Evolutionary conservation across 306 rosid genomes (phyloP), one percentile per base, ranked within the genome.

Genomic region (Sphenostylis stenocarpa): DNA sequence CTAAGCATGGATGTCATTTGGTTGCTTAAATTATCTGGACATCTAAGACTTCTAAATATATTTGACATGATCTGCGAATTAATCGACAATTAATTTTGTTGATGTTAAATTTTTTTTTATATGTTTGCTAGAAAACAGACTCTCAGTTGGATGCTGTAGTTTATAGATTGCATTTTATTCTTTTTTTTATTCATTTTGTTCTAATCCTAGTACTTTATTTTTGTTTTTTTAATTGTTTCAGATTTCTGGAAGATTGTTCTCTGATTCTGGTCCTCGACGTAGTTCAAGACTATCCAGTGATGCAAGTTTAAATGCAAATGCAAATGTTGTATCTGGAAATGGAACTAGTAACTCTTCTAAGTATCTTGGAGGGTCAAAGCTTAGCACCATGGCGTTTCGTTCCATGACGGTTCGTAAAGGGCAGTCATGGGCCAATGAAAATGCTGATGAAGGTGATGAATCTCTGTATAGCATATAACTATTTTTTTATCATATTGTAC

Each of bases 221-320:
- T 65, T n/a, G 7, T 0, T 20, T 41, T 12, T 23, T 21, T 44
- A 63, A 17, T 49, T 71, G 38, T 57, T 49, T 43, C 84, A 85
- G 88, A 92, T 95, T 81, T 95, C 98, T 70, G 96, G 98, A 75
- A 90, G 96, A 77, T 87, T 90, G 82, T 92, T 93, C 80, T 86
- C 93, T 80, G 98, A 95, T 89, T 92, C 98, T 83, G 97, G 92
- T 70, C 93, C 89, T 57, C 91, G 98, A 72, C 89, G 98, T 76
- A 95, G 96, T 83, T 85, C 88, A 41, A 95, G 98, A 73, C 92
- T 90, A 77, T 77, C 96, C 34, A 88, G 85, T 67, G 98, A 92
- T 73, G 78, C 93, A 26, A 91, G 88, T 70, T 85, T 61, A 77
- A 91, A 77, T 79, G 62, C 88, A 45, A 93, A 87, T 84, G 83